Evolutionary conservation across 2,329 filamentous ascomycete species (phyloP).

Genomic region (Tolypocladium cylindrosporum): DNA sequence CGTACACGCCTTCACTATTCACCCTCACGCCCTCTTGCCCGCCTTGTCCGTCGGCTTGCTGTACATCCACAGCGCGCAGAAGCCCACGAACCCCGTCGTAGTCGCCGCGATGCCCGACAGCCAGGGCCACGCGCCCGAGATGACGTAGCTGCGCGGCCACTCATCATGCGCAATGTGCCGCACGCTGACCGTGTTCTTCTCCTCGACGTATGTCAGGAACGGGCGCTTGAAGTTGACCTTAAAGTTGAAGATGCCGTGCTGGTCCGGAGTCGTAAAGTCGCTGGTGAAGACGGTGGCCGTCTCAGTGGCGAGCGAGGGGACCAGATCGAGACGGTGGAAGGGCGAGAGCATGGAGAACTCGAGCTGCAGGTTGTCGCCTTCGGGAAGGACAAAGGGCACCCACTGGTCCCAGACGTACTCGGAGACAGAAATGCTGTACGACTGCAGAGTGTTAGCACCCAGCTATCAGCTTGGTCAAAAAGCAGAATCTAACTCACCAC

Average conservation of each 20-base stretch:
- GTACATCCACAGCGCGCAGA: slow-evolving; percentile 83
- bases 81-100: slow-evolving; percentile 71
- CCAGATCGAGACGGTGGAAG: slow-evolving; percentile 78
- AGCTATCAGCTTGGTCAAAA: neutral
- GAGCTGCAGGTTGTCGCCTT: slow-evolving; percentile 71
- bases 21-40: slow-evolving; percentile 17
- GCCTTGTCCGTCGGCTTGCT: slow-evolving; percentile 35
- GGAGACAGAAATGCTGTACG: slow-evolving; percentile 80
- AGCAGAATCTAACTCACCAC: slow-evolving; percentile 55
- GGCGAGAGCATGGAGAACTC: slow-evolving; percentile 99
- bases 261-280: slow-evolving; percentile 78
- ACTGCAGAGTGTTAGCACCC: slow-evolving; percentile 35
- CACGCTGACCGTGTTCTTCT: slow-evolving; percentile 91
- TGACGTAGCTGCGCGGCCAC: slow-evolving; percentile 83
- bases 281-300: slow-evolving; percentile 65
- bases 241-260: slow-evolving; percentile 99
- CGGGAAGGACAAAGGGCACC: slow-evolving; percentile 60
- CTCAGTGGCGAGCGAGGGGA: slow-evolving; percentile 43
- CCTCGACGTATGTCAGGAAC: slow-evolving; percentile 79
- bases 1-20: neutral
- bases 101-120: slow-evolving; percentile 81
- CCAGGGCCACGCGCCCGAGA: slow-evolving; percentile 90
- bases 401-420: slow-evolving; percentile 72
- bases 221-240: slow-evolving; percentile 93
- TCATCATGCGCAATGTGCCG: slow-evolving; percentile 96